Percentiles rank a stretch among this genome's conserved stretches.
Conservation (phyloP, 2,329 filamentous ascomycete species). For the Pseudocercospora ulei region DNA sequence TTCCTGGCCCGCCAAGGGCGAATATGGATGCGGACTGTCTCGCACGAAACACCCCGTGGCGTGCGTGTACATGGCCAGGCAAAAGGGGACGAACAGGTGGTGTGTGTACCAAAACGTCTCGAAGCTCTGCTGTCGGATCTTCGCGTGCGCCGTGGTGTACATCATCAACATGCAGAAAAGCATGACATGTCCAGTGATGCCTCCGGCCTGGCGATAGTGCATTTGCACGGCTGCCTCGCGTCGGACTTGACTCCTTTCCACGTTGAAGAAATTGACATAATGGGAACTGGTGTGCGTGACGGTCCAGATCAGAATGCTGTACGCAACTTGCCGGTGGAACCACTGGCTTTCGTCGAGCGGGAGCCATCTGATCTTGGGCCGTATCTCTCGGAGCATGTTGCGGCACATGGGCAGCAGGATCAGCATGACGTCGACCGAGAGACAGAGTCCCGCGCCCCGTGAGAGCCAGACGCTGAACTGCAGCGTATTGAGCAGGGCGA, state of each 20-base stretch:
- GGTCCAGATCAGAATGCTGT: conserved; percentile 74
- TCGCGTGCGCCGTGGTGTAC: conserved; percentile 88
- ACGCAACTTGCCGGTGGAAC: conserved; percentile 93
- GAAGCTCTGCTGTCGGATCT: conserved; percentile 92
- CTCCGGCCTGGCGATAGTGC: conserved; percentile 79
- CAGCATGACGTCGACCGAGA: conserved; percentile 74
- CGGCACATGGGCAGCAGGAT: conserved; percentile 93
- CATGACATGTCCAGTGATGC: conserved; percentile 95
- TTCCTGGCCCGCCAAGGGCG: conserved; percentile 68
- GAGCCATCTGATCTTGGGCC: conserved; percentile 77
- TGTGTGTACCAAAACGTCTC: conserved; percentile 99
- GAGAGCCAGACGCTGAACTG: conserved; percentile 92
- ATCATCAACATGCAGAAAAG: conserved; percentile 97
- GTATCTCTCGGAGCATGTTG: conserved; percentile 71
- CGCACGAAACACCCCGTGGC: conserved; percentile 94
- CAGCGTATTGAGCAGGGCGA: conserved; percentile 71
- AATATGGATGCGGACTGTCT: conserved; percentile 60
- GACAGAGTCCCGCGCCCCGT: conserved; percentile 76
- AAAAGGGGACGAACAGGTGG: conserved; percentile 93
- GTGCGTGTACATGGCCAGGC: conserved; percentile 89
- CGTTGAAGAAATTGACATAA: conserved; percentile 98
- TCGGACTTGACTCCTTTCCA: conserved; percentile 75
- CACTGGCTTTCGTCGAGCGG: conserved; percentile 94
- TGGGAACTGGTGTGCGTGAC: conserved; percentile 67
- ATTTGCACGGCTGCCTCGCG: conserved; percentile 75